Evolutionary conservation across 805 yeast genomes (phyloP).

Genomic region (Hanseniaspora valbyensis): DNA sequence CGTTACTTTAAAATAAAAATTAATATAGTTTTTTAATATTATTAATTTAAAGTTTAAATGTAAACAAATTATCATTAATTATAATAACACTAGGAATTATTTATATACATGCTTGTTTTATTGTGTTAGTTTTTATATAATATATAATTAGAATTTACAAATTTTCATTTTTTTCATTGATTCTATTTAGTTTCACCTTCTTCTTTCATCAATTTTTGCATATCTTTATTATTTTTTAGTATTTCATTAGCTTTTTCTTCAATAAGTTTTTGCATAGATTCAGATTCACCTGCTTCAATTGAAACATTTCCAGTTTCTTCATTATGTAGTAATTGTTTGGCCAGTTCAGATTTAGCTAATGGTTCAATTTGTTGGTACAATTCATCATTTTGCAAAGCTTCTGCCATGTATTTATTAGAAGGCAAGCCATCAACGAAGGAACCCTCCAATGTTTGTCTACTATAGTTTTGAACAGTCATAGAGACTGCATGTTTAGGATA

Average conservation of each 20-base stretch:
- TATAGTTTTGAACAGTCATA: slow-evolving; percentile 59
- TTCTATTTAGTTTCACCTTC: not conserved
- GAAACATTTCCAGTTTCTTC: not conserved
- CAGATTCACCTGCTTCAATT: not conserved
- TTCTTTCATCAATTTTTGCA: not conserved
- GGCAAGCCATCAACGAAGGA: slow-evolving; percentile 8
- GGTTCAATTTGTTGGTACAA: slow-evolving; percentile 9
- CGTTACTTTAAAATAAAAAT: too few species aligned
- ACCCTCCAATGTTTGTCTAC: slow-evolving; percentile 40
- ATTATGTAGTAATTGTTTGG: not conserved
- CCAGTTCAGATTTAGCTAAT: slow-evolving; percentile 6
- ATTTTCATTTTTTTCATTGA: not conserved
- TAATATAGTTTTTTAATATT: too few species aligned
- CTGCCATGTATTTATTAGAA: slow-evolving; percentile 9
- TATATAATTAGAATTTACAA: not conserved
- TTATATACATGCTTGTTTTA: not conserved
- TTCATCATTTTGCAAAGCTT: slow-evolving; percentile 1
- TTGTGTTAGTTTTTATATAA: too few species aligned
- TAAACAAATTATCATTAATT: too few species aligned
- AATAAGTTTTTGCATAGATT: not conserved
- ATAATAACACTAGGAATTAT: not conserved
- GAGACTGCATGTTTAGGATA: slow-evolving; percentile 75
- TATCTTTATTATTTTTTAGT: not conserved
- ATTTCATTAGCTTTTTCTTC: not conserved
- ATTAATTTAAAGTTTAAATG: not conserved